Conservation (phyloP, 495 filamentous ascomycete genomes). For the Aspergillus coremiiformis region DNA sequence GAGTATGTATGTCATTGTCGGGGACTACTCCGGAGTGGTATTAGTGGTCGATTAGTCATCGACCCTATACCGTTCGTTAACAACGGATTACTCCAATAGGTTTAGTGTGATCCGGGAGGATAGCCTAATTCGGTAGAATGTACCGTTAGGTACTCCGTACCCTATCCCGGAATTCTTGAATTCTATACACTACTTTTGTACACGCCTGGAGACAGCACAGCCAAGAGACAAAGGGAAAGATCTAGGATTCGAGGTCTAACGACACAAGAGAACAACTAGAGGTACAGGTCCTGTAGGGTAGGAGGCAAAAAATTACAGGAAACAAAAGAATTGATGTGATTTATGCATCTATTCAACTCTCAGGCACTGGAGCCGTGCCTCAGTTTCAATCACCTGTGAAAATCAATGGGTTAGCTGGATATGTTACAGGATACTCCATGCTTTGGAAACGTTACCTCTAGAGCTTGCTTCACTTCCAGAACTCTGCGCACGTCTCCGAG, state of each 20-base stretch:
- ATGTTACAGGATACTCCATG: not conserved
- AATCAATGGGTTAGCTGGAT: conserved; percentile 15
- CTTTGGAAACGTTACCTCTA: conserved; percentile 61
- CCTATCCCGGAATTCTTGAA: not conserved
- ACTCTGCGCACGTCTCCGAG: conserved; percentile 77
- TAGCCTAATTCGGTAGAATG: too few species aligned
- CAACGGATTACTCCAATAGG: not conserved
- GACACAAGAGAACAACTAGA: conserved; percentile 37
- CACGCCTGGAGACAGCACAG: too few species aligned
- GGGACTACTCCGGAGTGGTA: too few species aligned
- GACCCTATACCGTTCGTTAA: not conserved
- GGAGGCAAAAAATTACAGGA: conserved; percentile 28
- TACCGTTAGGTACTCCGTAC: not conserved
- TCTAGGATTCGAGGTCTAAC: conserved; percentile 39
- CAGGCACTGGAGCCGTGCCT: conserved; percentile 45
- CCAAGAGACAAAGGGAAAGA: conserved; percentile 25
- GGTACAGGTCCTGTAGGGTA: conserved; percentile 38
- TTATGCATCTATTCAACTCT: conserved; percentile 40
- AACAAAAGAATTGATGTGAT: conserved; percentile 27
- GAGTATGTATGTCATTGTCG: too few species aligned
- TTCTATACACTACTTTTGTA: too few species aligned
- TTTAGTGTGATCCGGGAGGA: not conserved
- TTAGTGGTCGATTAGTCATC: too few species aligned
- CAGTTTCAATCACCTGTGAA: conserved; percentile 41
- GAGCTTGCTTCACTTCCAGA: conserved; percentile 88